Base-by-base conservation (phyloP, 176 grass and related monocot species). In the Bolboschoenus planiculmis region DNA sequence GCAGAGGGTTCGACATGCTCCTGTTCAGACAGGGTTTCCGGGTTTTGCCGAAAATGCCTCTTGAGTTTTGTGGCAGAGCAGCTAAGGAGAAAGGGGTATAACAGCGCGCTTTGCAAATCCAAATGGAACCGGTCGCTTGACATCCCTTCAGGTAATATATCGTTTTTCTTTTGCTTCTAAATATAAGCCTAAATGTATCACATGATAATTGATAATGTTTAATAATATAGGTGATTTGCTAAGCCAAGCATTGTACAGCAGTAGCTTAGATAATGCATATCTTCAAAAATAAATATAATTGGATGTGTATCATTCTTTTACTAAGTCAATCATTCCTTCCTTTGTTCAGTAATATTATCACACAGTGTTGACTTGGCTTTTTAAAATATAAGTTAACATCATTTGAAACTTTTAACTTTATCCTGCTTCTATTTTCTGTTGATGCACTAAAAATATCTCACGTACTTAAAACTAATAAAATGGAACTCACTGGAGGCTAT, bases 41-140 rank as follows among this genome's bases (percentile, higher is more conserved):
- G 61, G 13, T 36, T 56, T 16, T 87, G 85, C 13, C 65, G 85
- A 62, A 87, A 78, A 55, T 87, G 85, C 50, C 53, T 47, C 1
- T 56, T 83, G 16, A 34, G 55, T 24, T 55, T 66, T 50, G 37
- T 87, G 44, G 7, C 80, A 4, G 50, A 87, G 37, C 48, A 82
- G 42, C 67, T 87, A 14, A 78, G 56, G 30, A 79, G 21, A 24
- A 82, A 47, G 20, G 85, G 85, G 2, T 87, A 78, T 31, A 83
- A 87, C 68, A 87, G 85, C 30, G 79, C 85, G 4, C 36, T 87
- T 15, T 87, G 85, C 67, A 83, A 66, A 61, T 87, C 85, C 10
- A 83, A 83, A 67, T 87, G 85, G 85, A 80, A 11, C 33, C 62
- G 79, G 3, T 87, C 85, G 3, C 67, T 56, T 27, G 56, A 87